Conservation (phyloP, 1,284 basidiomycete genomes). For the Ceratorhiza oryzae-sativae region DNA sequence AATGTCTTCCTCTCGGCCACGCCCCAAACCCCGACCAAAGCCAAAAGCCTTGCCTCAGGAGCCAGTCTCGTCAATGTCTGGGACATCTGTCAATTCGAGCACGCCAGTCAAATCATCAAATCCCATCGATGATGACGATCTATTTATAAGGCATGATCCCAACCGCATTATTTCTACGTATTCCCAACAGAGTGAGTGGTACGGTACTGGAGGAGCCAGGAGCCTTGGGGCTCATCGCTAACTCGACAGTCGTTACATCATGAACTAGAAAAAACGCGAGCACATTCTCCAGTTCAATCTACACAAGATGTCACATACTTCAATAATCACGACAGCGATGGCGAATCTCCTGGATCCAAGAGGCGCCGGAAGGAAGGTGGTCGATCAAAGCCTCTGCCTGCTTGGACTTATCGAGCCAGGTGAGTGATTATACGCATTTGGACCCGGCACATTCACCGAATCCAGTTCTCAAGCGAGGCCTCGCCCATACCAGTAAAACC, state of each 20-base stretch:
- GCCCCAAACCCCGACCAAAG: conserved; percentile 26
- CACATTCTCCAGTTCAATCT: conserved; percentile 6
- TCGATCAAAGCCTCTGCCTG: conserved; percentile 22
- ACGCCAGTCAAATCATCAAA: conserved; percentile 20
- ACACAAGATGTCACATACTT: conserved; percentile 35
- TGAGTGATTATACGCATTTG: too few relatives aligned
- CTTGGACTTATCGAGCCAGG: conserved; percentile 25
- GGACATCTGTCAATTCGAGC: background rate
- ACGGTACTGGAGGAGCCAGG: background rate
- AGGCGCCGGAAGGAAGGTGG: conserved; percentile 21
- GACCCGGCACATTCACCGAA: too few relatives aligned
- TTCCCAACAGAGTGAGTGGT: conserved; percentile 26
- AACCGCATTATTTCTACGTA: conserved; percentile 18
- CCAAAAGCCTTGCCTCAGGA: conserved; percentile 23
- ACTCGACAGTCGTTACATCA: background rate
- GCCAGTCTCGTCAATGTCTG: conserved; percentile 17
- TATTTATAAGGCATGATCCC: conserved; percentile 32
- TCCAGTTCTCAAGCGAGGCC: conserved; percentile 3
- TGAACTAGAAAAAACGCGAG: conserved; percentile 29
- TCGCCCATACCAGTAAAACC: background rate
- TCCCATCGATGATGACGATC: conserved; percentile 8
- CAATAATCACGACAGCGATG: conserved; percentile 5
- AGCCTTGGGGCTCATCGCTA: conserved; percentile 20
- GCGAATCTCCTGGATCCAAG: conserved; percentile 29
- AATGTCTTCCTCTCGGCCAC: conserved; percentile 28